Conservation (phyloP, 257 asterid genomes). For the Apocynum venetum region DNA sequence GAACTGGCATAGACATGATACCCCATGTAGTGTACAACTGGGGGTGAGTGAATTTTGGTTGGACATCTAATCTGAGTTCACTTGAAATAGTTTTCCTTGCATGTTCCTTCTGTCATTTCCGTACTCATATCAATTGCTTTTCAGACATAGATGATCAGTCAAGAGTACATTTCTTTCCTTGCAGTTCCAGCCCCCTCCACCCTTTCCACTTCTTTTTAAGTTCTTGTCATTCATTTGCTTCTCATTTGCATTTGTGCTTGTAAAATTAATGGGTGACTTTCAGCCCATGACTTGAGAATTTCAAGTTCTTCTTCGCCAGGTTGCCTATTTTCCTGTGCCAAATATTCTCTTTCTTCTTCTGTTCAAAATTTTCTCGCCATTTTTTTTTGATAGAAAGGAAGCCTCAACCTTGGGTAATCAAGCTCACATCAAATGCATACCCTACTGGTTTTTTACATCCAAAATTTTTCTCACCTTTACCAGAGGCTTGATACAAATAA, state of each 20-base stretch:
- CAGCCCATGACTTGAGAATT: not conserved
- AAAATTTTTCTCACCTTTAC: not conserved
- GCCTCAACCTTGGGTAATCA: not conserved
- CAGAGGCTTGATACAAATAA: not conserved
- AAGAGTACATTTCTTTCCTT: not conserved
- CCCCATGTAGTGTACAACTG: slow-evolving; percentile 95
- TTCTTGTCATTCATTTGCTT: not conserved
- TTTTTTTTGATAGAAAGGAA: not conserved
- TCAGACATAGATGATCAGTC: not conserved
- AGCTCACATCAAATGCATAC: not conserved
- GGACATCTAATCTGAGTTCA: slow-evolving; percentile 4
- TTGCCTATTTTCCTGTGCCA: not conserved
- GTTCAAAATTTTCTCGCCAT: not conserved
- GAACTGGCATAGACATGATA: slow-evolving; percentile 95
- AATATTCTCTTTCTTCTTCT: not conserved
- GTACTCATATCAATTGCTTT: not conserved
- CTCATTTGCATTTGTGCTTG: not conserved
- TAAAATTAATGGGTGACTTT: not conserved
- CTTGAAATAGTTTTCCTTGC: slow-evolving; percentile 9
- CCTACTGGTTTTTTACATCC: not conserved
- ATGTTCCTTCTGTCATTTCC: not conserved
- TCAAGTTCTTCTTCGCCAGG: not conserved
- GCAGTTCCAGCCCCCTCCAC: not conserved
- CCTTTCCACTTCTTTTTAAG: not conserved
- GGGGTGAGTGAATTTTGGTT: slow-evolving; percentile 59